Evolutionary conservation across 2,329 filamentous ascomycete genomes (phyloP).

Genomic region (Colletotrichum sp.): DNA sequence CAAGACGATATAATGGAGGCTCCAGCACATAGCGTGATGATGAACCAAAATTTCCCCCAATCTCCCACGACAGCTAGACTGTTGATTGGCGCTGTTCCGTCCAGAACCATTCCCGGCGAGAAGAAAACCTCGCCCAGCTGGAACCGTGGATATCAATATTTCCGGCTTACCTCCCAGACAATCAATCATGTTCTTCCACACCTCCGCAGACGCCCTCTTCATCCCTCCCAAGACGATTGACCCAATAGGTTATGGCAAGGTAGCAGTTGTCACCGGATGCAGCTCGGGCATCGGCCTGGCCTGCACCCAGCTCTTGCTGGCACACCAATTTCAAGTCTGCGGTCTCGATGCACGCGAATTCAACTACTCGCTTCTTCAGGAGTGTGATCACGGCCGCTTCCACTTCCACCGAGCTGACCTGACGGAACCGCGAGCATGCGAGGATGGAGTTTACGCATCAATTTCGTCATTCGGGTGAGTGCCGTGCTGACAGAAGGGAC

Average conservation of each 20-base stretch:
- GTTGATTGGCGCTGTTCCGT: background rate
- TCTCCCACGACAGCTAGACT: background rate
- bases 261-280: conserved; percentile 35
- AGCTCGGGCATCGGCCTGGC: conserved; percentile 37
- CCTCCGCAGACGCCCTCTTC: conserved; percentile 27
- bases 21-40: background rate
- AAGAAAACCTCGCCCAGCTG: background rate
- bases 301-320: conserved; percentile 33
- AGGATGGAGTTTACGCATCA: conserved; percentile 20
- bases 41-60: background rate
- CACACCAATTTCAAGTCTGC: conserved; percentile 10
- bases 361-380: conserved; percentile 25
- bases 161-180: background rate
- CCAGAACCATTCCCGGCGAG: background rate
- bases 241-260: conserved; percentile 21
- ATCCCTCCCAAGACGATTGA: conserved; percentile 27
- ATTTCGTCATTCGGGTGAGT: conserved; percentile 1
- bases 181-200: conserved; percentile 30
- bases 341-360: background rate
- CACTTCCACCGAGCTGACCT: conserved; percentile 39
- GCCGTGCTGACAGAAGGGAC: background rate
- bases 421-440: conserved; percentile 30
- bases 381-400: conserved; percentile 31
- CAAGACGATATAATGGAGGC: background rate
- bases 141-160: background rate